Evolutionary conservation across 768 basidiomycete genomes (phyloP), one percentile per base, ranked within the genome.

Genomic region (Tephrocybe sp.): DNA sequence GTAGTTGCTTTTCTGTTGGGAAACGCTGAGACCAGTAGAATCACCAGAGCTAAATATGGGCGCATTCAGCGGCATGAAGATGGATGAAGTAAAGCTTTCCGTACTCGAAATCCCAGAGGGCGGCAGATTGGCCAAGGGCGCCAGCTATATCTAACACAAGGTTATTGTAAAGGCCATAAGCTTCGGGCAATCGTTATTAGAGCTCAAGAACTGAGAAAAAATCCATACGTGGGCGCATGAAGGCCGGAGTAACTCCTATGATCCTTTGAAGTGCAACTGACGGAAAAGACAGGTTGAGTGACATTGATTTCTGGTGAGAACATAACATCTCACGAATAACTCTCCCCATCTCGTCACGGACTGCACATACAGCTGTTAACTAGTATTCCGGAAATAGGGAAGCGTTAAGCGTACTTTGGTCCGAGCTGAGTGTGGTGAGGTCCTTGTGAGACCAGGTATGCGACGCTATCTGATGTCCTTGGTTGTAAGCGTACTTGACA

Each of bases 71-170:
- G 14, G 16, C 43, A 30, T 12, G 32, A 30, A 14, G 12, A 13
- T 10, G 19, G 3, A 19, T 26, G 14, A 2, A 43, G 14, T 12
- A 36, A 10, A 11, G 35, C 35, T 17, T 36, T 36, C 49, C 39
- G 8, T 43, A 71, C 71, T 72, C 71, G 19, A 71, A 69, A 43
- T 72, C 68, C 72, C 74, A 75, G 19, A 62, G 55, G 0, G 67
- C 70, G 5, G 72, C 45, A 17, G 41, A 39, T 43, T 60, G 57
- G 3, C 60, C 60, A 14, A 59, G 52, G 17, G 43, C 31, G 22
- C 50, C 51, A 7, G 62, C 51, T 33, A 49, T 56, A 14, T 53
- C 51, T 12, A 54, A 49, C 14, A 63, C 62, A 17, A 61, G 58
- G 38, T 60, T 48, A 45, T 63, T 63, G 48, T 62, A 61, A 13